Base-by-base conservation (phyloP, 768 basidiomycete genomes). In the Agaricus blazei region DNA sequence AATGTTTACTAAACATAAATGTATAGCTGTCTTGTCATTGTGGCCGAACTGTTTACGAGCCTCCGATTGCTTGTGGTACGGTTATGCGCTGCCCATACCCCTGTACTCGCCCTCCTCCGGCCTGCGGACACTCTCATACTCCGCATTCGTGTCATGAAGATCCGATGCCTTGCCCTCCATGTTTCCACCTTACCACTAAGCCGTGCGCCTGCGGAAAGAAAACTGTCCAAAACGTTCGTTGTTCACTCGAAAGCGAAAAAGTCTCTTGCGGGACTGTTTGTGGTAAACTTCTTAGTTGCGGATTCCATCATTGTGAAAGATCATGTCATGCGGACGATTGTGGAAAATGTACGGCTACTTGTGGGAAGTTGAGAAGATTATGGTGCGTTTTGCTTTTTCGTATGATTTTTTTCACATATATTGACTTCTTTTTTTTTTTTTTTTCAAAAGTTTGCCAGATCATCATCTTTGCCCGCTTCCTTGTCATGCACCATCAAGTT, bases 141-240 rank as follows among this genome's bases (percentile, higher is more conserved):
- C 77, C 78, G 0, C 97, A 98, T 68, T 70, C 76, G 4, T 98
- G 97, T 63, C 97, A 98, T 67, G 87, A 88, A 60, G 83, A 82
- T 49, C 71, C 74, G 9, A 64, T 62, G 6, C 70, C 66, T 0
- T 99, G 97, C 67, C 96, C 96, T 1, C 90, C 93, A 0, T 99
- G 97, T 62, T 84, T 88, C 1, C 87, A 84, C 67, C 72, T 99
- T 43, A 85, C 88, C 0, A 75, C 73, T 27, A 94, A 93, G 67
- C 62, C 65, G 6, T 99, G 97, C 67, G 91, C 90, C 0, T 99
- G 97, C 65, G 91, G 93, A 26, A 93, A 95, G 77, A 88, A 85
- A 64, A 70, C 70, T 37, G 77, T 98, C 3, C 79, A 76, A 44
- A 92, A 98, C 63, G 79, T 94, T 9, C 75, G 83, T 36, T 99